Conservation (phyloP, 305 asterid species). For the Solanum hybrid region DNA sequence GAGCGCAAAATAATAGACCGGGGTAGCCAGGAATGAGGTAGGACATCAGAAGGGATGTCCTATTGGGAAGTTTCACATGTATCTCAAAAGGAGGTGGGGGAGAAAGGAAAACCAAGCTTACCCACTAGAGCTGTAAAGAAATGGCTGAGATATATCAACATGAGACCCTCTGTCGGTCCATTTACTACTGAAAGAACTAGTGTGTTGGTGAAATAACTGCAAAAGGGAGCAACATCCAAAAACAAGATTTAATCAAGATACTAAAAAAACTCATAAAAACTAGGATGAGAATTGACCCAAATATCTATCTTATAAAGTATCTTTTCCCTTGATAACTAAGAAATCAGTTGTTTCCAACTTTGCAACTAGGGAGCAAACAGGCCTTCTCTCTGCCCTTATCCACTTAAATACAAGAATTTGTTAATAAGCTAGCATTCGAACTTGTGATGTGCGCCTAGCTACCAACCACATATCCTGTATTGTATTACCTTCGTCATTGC, state of each 20-base stretch:
- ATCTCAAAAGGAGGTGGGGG: background rate
- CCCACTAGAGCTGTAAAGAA: conserved; percentile 78
- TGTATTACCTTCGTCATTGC: background rate
- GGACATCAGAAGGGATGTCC: conserved; percentile 11
- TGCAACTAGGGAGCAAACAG: background rate
- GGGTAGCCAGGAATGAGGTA: background rate
- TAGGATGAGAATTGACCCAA: background rate
- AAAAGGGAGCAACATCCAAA: background rate
- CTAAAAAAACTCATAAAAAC: background rate
- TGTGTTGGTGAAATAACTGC: conserved; percentile 83
- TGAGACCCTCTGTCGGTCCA: conserved; percentile 90
- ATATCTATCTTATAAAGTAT: background rate
- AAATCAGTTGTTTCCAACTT: background rate
- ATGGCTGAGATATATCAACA: conserved; percentile 71
- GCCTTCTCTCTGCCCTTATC: background rate
- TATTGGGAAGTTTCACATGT: background rate
- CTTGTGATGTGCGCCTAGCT: background rate
- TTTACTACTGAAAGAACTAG: conserved; percentile 80
- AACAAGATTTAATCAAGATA: background rate
- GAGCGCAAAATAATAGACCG: background rate
- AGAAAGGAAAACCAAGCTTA: conserved; percentile 13
- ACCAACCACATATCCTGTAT: background rate
- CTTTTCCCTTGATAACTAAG: background rate
- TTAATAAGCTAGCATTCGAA: background rate
- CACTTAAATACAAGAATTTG: background rate